Evolutionary conservation across 1,139 yeast species (phyloP), one percentile per base, ranked within the genome.

Genomic region (Taphrina betulina): DNA sequence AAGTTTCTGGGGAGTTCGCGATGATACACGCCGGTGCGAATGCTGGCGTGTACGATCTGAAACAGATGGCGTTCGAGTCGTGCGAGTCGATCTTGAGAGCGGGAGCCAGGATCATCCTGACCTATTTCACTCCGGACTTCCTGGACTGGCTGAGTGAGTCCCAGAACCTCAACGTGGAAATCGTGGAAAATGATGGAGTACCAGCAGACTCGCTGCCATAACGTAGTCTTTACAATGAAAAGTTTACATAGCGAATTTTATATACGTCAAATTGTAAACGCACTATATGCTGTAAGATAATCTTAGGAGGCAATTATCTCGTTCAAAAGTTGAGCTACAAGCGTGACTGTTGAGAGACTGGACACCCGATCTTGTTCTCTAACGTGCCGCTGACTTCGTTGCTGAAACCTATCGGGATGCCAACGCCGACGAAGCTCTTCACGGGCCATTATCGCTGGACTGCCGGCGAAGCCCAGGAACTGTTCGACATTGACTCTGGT

Each of bases 11-110:
- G 46, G 99, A 92, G 71, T 92, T 81, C 68, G 96, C 98, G 50
- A 92, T 94, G 98, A 74, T 92, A 62, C 95, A 90, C 68, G 98
- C 98, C 7, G 98, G 96, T 52, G 97, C 97, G 28, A 96, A 90
- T 65, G 90, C 90, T 76, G 95, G 95, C 23, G 79, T 90, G 57
- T 87, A 84, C 60, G 97, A 92, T 69, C 77, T 94, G 70, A 85
- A 88, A 70, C 77, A 81, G 5, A 85, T 92, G 71, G 98, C 96
- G 0, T 86, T 85, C 67, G 99, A 92, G 72, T 76, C 95, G 53
- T 96, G 92, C 64, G 78, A 86, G 63, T 97, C 98, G 1, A 83
- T 86, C 66, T 76, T 92, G 63, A 80, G 99, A 71, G 98, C 99
- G 1, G 99, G 99, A 57, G 97, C 98, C 17, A 80, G 92, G 67